These are phyloP conservation scores for Przewalskia tangutica DNA, from an alignment of 257 asterid species.

Conservation along the genomic window DNA sequence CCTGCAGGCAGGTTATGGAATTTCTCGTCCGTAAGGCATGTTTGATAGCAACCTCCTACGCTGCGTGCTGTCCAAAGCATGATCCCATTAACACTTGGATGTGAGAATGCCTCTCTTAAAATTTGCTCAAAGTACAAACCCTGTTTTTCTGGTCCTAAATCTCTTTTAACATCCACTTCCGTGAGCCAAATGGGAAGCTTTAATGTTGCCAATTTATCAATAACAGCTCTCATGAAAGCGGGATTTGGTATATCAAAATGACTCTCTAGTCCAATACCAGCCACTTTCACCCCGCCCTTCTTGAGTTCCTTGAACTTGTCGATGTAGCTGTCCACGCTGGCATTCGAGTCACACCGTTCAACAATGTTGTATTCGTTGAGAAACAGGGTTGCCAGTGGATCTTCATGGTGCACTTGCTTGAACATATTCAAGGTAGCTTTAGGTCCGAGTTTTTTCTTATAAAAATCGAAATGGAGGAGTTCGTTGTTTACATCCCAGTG, in stretches of 20 bases:
- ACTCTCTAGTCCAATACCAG: conserved; percentile 52
- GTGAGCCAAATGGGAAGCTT: conserved; percentile 62
- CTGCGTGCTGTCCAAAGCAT: background rate
- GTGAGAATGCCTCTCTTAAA: background rate
- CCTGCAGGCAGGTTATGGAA: background rate
- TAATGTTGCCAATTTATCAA: conserved; percentile 43
- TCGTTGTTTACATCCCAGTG: conserved; percentile 77
- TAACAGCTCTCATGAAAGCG: conserved; percentile 35
- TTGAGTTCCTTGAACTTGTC: conserved; percentile 25
- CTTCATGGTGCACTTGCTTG: conserved; percentile 24
- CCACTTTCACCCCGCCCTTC: conserved; percentile 25
- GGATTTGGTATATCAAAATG: conserved; percentile 45
- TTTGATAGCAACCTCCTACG: background rate
- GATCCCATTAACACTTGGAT: background rate
- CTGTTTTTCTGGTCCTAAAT: conserved; percentile 18
- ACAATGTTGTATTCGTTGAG: conserved; percentile 52
- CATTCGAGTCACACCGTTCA: conserved; percentile 33
- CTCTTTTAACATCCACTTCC: conserved; percentile 36
- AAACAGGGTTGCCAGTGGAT: conserved; percentile 45
- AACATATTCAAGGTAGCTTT: conserved; percentile 37
- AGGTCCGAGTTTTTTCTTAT: conserved; percentile 39
- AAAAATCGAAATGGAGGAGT: conserved; percentile 52
- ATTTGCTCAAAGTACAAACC: background rate
- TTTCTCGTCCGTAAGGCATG: background rate
- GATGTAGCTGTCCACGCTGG: conserved; percentile 34